Conservation (phyloP, 2,329 filamentous ascomycete species). For the Penicillium olsonii region DNA sequence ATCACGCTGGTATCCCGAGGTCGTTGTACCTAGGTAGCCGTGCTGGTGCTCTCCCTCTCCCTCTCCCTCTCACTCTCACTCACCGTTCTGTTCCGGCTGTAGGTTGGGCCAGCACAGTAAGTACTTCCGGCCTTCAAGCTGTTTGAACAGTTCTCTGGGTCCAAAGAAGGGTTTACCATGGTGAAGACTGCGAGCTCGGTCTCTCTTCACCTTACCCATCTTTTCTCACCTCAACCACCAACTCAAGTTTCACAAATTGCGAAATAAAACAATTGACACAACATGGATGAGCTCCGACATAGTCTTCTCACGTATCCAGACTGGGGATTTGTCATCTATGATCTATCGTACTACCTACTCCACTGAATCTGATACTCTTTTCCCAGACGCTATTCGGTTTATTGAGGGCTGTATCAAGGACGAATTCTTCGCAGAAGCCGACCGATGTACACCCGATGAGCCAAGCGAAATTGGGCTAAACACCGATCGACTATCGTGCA, state of each 20-base stretch:
- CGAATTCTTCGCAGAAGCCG: slow-evolving; percentile 1
- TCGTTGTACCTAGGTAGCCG: too few species aligned
- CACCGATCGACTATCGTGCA: slow-evolving; percentile 13
- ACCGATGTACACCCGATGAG: background rate
- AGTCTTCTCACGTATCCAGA: slow-evolving; percentile 7
- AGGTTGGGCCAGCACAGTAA: too few species aligned
- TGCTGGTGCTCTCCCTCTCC: too few species aligned
- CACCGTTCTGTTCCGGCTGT: too few species aligned
- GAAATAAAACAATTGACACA: background rate
- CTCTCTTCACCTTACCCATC: too few species aligned
- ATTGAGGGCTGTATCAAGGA: slow-evolving; percentile 16
- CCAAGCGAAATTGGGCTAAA: slow-evolving; percentile 8
- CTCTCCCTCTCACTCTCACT: too few species aligned
- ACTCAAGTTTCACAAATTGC: background rate
- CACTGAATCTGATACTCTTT: slow-evolving; percentile 11
- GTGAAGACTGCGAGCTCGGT: too few species aligned
- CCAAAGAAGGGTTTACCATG: too few species aligned
- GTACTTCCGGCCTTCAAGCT: too few species aligned
- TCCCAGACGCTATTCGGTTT: slow-evolving; percentile 10
- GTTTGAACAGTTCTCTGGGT: too few species aligned
- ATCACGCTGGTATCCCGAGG: too few species aligned
- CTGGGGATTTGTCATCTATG: slow-evolving; percentile 18
- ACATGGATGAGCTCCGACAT: slow-evolving; percentile 7
- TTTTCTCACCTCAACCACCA: background rate
- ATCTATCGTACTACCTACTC: slow-evolving; percentile 20